Base-by-base conservation (phyloP, 371 early-diverging fungal species). In the Lichtheimia corymbifera region DNA sequence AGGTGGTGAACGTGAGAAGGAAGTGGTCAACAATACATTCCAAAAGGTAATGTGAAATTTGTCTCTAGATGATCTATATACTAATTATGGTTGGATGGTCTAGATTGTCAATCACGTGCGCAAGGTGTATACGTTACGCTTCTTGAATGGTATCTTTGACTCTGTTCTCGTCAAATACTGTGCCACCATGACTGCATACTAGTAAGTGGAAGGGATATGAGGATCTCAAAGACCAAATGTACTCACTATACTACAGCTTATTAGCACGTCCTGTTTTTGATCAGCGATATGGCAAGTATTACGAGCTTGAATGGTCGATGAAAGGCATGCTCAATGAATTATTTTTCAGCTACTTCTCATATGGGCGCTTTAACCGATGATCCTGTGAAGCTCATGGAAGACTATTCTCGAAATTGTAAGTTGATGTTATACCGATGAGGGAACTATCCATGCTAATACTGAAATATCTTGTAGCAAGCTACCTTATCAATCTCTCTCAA, bases 141-240 rank as follows among this genome's bases (percentile, higher is more conserved):
- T 93, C 64, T 63, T 84, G 40, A 91, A 93, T 66, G 92, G 92
- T 45, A 89, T 93, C 53, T 83, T 90, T 64, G 91, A 91, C 64
- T 91, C 91, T 27, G 90, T 94, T 57, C 77, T 93, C 53, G 93
- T 94, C 60, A 93, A 93, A 73, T 93, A 93, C 64, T 88, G 88
- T 44, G 94, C 94, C 56, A 94, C 94, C 40, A 91, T 92, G 82
- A 84, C 92, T 25, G 94, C 94, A 20, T 94, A 93, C 64, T 84
- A 87, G 87, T 86, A 83, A 76, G 84, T 30, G 5, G 49, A 28
- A 43, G 9, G 17, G 12, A 7, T 47, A 18, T n/a, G 14, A 22
- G 12, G n/a, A 27, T 24, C 15, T 18, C 6, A 14, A 40, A 53
- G 17, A 17, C 13, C 35, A 6, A 9, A 57, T 13, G 40, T 27